Evolutionary conservation across 345 rosid species (phyloP).

Genomic region (Dipteronia dyeriana): DNA sequence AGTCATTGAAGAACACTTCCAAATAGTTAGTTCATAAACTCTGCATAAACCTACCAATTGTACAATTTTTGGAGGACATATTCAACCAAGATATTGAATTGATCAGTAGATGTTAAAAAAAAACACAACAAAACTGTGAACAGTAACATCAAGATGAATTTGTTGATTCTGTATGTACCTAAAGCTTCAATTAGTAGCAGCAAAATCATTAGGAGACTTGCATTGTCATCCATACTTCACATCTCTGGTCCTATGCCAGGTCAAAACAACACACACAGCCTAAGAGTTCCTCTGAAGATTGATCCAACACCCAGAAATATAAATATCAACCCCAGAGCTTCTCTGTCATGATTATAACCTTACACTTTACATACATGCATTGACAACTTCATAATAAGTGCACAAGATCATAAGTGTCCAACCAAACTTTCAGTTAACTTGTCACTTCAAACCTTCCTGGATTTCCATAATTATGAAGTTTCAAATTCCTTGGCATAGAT

Average conservation of each 20-base stretch:
- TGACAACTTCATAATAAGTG: not conserved
- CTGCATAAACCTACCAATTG: constrained; percentile 7
- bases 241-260: not conserved
- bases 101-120: too few species aligned
- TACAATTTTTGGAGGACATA: not conserved
- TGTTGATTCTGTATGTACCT: not conserved
- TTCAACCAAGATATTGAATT: not conserved
- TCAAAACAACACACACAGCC: not conserved
- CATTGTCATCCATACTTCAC: not conserved
- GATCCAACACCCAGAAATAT: not conserved
- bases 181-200: not conserved
- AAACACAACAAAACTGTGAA: not conserved
- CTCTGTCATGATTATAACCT: not conserved
- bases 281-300: not conserved
- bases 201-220: not conserved
- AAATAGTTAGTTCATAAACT: not conserved
- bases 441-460: constrained; percentile 3
- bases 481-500: not conserved
- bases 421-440: constrained; percentile 4
- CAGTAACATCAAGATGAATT: not conserved
- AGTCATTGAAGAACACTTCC: constrained; percentile 11
- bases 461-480: not conserved
- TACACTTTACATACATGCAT: not conserved
- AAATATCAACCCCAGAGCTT: not conserved
- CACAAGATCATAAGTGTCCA: not conserved